Evolutionary conservation across 1,139 yeast genomes (phyloP).

Genomic region (Citeromyces hawaiiensis): DNA sequence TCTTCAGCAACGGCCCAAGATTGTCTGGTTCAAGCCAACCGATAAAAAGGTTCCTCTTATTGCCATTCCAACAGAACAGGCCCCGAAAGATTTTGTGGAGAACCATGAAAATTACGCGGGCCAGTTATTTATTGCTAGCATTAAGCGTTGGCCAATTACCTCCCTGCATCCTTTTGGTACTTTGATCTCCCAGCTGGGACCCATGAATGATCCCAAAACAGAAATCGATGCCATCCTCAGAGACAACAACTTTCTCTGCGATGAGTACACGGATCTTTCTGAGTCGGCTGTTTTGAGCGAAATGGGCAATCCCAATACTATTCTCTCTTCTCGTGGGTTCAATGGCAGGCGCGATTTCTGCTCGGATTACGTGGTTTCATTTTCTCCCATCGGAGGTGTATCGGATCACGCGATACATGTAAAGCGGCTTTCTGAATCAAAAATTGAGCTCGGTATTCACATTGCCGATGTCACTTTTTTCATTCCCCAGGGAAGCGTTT

Average conservation of each 20-base stretch:
- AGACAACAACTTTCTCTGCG: conserved; percentile 85
- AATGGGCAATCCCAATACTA: conserved; percentile 11
- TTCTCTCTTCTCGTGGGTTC: conserved; percentile 16
- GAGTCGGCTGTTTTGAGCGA: conserved; percentile 15
- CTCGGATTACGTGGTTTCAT: conserved; percentile 53
- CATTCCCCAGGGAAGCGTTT: conserved; percentile 54
- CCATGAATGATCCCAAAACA: conserved; percentile 60
- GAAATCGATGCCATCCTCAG: conserved; percentile 85
- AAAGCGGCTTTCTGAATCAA: conserved; percentile 40
- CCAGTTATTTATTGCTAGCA: conserved; percentile 83
- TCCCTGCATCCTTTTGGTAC: conserved; percentile 97
- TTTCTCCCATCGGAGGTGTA: conserved; percentile 43
- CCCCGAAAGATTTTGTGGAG: conserved; percentile 90
- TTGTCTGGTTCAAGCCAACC: conserved; percentile 98
- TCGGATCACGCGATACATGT: conserved; percentile 78
- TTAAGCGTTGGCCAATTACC: conserved; percentile 98
- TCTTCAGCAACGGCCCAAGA: conserved; percentile 56
- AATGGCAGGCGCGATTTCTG: conserved; percentile 41
- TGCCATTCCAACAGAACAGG: conserved; percentile 98
- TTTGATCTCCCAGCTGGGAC: conserved; percentile 75
- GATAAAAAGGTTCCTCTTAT: conserved; percentile 95
- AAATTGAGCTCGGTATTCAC: conserved; percentile 68
- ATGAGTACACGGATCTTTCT: conserved; percentile 47
- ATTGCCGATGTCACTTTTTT: conserved; percentile 67
- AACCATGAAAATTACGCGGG: conserved; percentile 76